Conservation (phyloP, 2,329 filamentous ascomycete genomes). For the Neopestalotiopsis sp. region DNA sequence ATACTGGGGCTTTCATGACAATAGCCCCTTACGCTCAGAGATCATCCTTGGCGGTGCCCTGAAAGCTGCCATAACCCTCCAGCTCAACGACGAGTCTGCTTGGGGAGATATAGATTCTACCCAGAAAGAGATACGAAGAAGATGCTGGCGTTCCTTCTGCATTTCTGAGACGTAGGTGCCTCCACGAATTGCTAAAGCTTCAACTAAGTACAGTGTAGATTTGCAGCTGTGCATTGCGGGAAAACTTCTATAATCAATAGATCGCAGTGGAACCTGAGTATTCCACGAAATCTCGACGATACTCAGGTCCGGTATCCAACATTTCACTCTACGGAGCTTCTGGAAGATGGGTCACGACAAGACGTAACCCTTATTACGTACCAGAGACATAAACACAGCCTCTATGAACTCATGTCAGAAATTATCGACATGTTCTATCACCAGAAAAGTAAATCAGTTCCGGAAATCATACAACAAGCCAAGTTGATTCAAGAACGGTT, state of each 20-base stretch:
- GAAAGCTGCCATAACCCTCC: neutral
- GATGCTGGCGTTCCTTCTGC: neutral
- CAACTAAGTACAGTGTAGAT: neutral
- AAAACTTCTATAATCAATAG: neutral
- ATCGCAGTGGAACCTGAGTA: neutral
- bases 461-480: neutral
- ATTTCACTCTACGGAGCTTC: neutral
- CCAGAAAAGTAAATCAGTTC: neutral
- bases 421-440: neutral
- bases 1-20: neutral
- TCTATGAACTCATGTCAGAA: neutral
- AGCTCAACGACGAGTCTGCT: neutral
- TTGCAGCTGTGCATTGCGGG: neutral
- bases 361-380: neutral
- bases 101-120: neutral
- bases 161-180: neutral
- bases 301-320: neutral
- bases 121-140: neutral
- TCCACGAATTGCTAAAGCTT: neutral
- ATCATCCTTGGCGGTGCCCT: neutral
- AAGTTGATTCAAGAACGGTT: neutral
- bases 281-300: neutral
- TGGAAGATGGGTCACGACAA: neutral
- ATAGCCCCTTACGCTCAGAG: neutral
- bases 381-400: neutral